Base-by-base conservation (phyloP, 768 basidiomycete genomes). In the Suillus brevipes region DNA sequence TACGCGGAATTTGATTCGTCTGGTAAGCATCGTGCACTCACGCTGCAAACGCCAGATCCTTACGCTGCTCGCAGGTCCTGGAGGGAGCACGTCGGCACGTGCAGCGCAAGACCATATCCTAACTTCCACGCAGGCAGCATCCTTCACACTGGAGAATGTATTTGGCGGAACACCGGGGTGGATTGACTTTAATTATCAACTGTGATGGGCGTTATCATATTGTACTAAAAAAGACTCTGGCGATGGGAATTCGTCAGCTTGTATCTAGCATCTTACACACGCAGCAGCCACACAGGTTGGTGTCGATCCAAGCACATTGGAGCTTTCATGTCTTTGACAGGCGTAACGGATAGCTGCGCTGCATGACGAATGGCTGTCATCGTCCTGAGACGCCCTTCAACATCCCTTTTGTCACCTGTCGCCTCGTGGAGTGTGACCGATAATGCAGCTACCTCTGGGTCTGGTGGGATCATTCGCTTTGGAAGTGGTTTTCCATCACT, bases 1-100 rank as follows among this genome's bases (percentile, higher is more conserved):
- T 88, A 84, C 61, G 85, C 85, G 3, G 86, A 88, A 67, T 86
- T 76, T 63, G 76, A 83, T 58, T 87, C 85, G 2, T 80, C 75
- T 43, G 85, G 86, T 82, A 67, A 57, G 73, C 10, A 25, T 20
- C 25, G 4, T 34, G 38, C 31, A 55, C 23, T 34, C 18, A 57
- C 53, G 64, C 20, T 28, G 42, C 25, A 4, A 50, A 37, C 7
- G 42, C 58, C 23, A 20, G 14, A 38, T 6, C 43, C 23, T 23
- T 37, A 62, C n/a, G 25, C 16, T 23, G 23, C 37, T 9, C 28
- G n/a, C 65, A 84, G 86, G 85, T 42, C 82, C 84, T 23, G 85
- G 86, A 38, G 82, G 83, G 49, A 80, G 84, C 69, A 81, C 77
- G 2, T 73, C 77, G 4, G 71, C 73, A 49, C 80, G 85, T 18